Conservation (phyloP, 345 rosid species). For the Pseudoturritis turrita region DNA sequence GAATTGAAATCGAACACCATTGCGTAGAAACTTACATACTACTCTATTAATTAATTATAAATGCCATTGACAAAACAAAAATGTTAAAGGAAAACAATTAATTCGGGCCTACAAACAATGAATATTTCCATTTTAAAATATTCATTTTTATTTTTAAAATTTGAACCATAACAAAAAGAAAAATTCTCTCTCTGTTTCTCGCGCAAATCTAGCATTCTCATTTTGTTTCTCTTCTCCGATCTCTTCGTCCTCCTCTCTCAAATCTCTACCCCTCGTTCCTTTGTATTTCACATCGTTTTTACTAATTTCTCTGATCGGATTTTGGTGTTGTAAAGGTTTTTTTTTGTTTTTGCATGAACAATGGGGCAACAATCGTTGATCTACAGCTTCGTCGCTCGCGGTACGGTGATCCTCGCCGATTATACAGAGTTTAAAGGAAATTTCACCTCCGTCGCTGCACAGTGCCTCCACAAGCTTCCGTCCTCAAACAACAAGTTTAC, state of each 20-base stretch:
- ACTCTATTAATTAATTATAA: not conserved
- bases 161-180: not conserved
- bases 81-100: not conserved
- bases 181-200: not conserved
- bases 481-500: conserved; percentile 60
- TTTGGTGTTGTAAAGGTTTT: conserved; percentile 9
- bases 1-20: not conserved
- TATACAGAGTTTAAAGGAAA: conserved; percentile 66
- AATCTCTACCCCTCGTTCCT: not conserved
- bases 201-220: conserved; percentile 27
- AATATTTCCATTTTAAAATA: not conserved
- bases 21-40: not conserved
- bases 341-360: not conserved
- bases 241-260: conserved; percentile 16
- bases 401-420: conserved; percentile 60
- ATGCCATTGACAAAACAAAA: too few relatives aligned
- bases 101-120: not conserved
- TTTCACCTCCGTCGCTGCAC: conserved; percentile 63
- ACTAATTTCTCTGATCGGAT: not conserved
- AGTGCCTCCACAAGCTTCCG: conserved; percentile 68
- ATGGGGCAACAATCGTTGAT: conserved; percentile 70
- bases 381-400: conserved; percentile 65
- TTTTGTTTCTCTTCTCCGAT: conserved; percentile 16
- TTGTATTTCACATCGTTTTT: not conserved
- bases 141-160: not conserved